phyloP scores from a whole-genome alignment of 768 basidiomycete species.

The Mrakia frigida region DNA sequence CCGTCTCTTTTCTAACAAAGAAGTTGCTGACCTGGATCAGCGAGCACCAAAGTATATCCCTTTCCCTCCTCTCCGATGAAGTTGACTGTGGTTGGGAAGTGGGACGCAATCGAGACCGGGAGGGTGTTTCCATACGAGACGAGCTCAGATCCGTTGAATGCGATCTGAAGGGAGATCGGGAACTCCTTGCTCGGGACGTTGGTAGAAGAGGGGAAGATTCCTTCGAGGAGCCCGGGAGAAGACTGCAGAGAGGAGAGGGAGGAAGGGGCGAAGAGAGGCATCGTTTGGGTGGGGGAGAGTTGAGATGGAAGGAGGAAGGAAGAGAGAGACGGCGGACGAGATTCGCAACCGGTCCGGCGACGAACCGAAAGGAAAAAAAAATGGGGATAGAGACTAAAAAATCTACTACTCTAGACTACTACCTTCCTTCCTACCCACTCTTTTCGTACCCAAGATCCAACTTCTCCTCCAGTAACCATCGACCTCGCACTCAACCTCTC shows the following conservation, averaged over 20 bases:
- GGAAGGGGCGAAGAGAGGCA: slow-evolving; percentile 8
- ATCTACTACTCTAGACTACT: not conserved
- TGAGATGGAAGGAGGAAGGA: not conserved
- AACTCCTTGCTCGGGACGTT: not conserved
- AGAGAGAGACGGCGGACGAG: not conserved
- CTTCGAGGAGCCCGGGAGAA: slow-evolving; percentile 15
- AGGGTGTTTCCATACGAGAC: slow-evolving; percentile 18
- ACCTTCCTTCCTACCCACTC: slow-evolving; percentile 36
- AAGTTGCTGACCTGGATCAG: not conserved
- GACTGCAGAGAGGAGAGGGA: slow-evolving; percentile 4
- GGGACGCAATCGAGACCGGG: not conserved
- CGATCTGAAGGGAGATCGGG: slow-evolving; percentile 15
- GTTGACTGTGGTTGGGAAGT: slow-evolving; percentile 8
- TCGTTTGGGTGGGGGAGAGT: not conserved
- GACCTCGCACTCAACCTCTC: slow-evolving; percentile 55
- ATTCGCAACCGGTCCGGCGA: not conserved
- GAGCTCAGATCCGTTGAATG: not conserved
- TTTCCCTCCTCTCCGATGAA: slow-evolving; percentile 14
- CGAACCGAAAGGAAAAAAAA: not conserved
- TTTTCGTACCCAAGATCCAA: slow-evolving; percentile 58
- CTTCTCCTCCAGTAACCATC: slow-evolving; percentile 45
- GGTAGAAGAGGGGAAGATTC: slow-evolving; percentile 8
- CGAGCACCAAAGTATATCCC: slow-evolving; percentile 17
- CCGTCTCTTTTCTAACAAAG: not conserved
- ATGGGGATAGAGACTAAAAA: not conserved